Percentiles rank a stretch among this genome's conserved stretches.
These are phyloP conservation scores for Populus deltoides DNA, from an alignment of 345 rosid genomes.

Conservation along the genomic window DNA sequence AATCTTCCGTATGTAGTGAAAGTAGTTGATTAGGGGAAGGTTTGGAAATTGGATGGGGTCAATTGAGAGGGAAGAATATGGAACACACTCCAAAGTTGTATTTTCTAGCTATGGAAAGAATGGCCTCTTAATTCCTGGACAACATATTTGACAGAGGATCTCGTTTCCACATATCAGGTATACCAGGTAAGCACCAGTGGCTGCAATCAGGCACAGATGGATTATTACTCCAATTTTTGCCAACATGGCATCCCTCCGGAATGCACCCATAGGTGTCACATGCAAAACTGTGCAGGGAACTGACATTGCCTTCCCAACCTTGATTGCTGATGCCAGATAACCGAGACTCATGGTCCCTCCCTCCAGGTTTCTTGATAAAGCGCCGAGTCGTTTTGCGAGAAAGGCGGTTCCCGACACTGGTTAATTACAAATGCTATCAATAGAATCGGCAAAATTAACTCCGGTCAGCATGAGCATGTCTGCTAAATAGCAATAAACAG, in stretches of 20 bases:
- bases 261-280: slow-evolving; percentile 69
- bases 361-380: slow-evolving; percentile 38
- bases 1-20: background rate
- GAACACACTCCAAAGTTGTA: background rate
- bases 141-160: slow-evolving; percentile 41
- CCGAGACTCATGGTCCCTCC: slow-evolving; percentile 47
- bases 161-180: slow-evolving; percentile 75
- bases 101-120: background rate
- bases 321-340: slow-evolving; percentile 43
- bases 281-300: slow-evolving; percentile 48
- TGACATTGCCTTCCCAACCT: slow-evolving; percentile 36
- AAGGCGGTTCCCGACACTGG: slow-evolving; percentile 39
- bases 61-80: background rate
- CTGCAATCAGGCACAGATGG: slow-evolving; percentile 67
- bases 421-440: slow-evolving; percentile 9
- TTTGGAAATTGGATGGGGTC: background rate
- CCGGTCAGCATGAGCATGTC: background rate
- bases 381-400: slow-evolving; percentile 54
- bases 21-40: background rate
- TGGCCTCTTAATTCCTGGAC: slow-evolving; percentile 11
- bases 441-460: slow-evolving; percentile 2
- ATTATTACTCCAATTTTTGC: slow-evolving; percentile 60
- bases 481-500: background rate
- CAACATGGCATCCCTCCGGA: slow-evolving; percentile 67
- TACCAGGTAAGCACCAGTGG: slow-evolving; percentile 77